Evolutionary conservation across 352 stramenopile genomes (phyloP).

Genomic region (Phytopythium ostracodes): DNA sequence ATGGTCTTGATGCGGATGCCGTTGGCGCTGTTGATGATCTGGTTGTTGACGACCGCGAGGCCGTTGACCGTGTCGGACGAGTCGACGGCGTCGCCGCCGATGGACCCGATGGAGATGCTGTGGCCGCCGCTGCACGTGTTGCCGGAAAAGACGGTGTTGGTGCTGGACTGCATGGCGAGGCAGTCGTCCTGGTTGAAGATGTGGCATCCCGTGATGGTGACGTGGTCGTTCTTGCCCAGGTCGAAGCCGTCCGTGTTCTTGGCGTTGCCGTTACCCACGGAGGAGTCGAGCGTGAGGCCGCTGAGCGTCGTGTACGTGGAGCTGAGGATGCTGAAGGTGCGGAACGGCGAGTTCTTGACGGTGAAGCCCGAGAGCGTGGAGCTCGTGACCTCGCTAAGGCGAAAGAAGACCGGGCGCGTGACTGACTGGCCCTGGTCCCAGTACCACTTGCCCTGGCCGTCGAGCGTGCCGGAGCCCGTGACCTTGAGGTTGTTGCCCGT

Average conservation of each 20-base stretch:
- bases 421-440: slow-evolving; percentile 24
- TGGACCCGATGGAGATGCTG: slow-evolving; percentile 31
- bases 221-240: slow-evolving; percentile 14
- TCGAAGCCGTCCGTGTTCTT: slow-evolving; percentile 37
- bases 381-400: slow-evolving; percentile 5
- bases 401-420: slow-evolving; percentile 33
- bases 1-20: slow-evolving; percentile 37
- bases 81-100: slow-evolving; percentile 16
- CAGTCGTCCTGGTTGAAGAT: slow-evolving; percentile 27
- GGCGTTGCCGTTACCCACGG: slow-evolving; percentile 14
- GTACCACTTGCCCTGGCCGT: slow-evolving; percentile 33
- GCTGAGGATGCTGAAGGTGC: slow-evolving; percentile 20
- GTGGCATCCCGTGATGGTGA: slow-evolving; percentile 19
- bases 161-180: slow-evolving; percentile 29
- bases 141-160: slow-evolving; percentile 12
- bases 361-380: slow-evolving; percentile 18
- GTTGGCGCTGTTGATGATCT: slow-evolving; percentile 27
- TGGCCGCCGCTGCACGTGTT: slow-evolving; percentile 15
- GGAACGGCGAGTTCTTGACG: slow-evolving; percentile 20
- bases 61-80: slow-evolving; percentile 14
- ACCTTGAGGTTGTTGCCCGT: slow-evolving; percentile 25
- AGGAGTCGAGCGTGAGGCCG: slow-evolving; percentile 22
- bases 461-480: slow-evolving; percentile 26
- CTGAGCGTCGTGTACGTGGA: slow-evolving; percentile 12
- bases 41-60: slow-evolving; percentile 22